Evolutionary conservation across 1,284 basidiomycete species (phyloP).

Genomic region (Ganoderma lingzhi): DNA sequence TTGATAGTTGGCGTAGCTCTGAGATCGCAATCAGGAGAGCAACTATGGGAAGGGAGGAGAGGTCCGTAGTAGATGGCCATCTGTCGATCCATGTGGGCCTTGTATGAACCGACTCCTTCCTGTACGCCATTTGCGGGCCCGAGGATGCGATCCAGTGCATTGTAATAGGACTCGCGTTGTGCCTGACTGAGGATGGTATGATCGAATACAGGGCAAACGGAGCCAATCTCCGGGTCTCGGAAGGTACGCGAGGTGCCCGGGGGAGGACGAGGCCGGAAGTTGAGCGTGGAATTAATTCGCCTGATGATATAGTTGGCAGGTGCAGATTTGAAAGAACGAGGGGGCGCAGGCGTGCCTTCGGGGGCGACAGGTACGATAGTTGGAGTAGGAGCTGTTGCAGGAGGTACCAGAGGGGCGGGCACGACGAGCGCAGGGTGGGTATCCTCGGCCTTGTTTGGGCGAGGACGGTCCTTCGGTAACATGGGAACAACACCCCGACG

Average conservation of each 20-base stretch:
- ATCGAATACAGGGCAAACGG: constrained; percentile 15
- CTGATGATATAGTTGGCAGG: constrained; percentile 14
- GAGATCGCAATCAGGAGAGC: not conserved
- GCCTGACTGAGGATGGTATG: constrained; percentile 47
- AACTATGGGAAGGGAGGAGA: constrained; percentile 36
- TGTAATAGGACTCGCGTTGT: constrained; percentile 60
- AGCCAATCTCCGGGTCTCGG: constrained; percentile 23
- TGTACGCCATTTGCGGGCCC: constrained; percentile 55
- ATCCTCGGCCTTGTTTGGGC: constrained; percentile 12
- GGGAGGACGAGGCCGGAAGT: constrained; percentile 17
- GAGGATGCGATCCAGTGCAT: constrained; percentile 56
- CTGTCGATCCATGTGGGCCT: constrained; percentile 59
- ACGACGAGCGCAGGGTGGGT: constrained; percentile 8
- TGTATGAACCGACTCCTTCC: constrained; percentile 62
- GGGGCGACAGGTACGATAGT: not conserved
- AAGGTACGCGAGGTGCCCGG: constrained; percentile 23
- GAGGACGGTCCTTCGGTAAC: constrained; percentile 7
- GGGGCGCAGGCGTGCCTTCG: not conserved
- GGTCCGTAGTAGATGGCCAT: constrained; percentile 53
- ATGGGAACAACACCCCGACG: constrained; percentile 19
- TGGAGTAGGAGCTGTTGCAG: not conserved
- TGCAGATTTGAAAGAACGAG: constrained; percentile 3
- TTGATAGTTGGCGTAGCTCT: not conserved
- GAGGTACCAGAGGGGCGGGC: constrained; percentile 3
- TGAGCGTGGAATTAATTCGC: constrained; percentile 6